Evolutionary conservation across 2,329 filamentous ascomycete genomes (phyloP), one percentile per base, ranked within the genome.

Genomic region (Epichloe sylvatica): DNA sequence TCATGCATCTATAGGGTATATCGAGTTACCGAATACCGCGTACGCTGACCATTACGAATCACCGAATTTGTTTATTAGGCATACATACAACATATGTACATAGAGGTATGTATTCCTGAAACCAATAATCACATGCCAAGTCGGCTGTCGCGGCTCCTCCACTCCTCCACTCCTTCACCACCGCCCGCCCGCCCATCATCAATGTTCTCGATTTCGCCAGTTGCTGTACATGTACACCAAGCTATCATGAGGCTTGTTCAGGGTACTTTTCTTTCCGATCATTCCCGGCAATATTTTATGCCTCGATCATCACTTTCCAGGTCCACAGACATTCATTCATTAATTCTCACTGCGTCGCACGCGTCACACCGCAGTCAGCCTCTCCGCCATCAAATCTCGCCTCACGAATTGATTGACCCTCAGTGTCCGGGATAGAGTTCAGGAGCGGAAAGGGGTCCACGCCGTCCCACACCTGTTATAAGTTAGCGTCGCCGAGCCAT

Each of bases 91-190:
- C 6, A 25, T 25, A n/a, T n/a, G n/a, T n/a, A 2, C 23, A 25
- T 7, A 4, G 4, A 23, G 4, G 6, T 2, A 7, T 12, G 21
- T 19, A 47, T 33, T 25, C 23, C 39, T 47, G 36, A 34, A 42
- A 30, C 39, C 23, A 13, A 44, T n/a, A 44, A 44, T 50, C 49
- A 47, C 49, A 50, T 47, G 49, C 38, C 44, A 50, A 34, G 30
- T 30, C 36, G 44, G 15, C 15, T 40, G 45, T 50, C 39, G 40
- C 42, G 25, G 7, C 15, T 19, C n/a, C 25, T 23, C 15, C 9
- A 30, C 15, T 19, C n/a, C 25, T 23, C 15, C 9, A 30, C 8
- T 30, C 25, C 9, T 30, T 9, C 25, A 30, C 25, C 25, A 30
- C 25, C 9, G 8, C 25, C 25, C 8, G 25, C 25, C 25, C 25